Conservation (phyloP, 345 rosid genomes). For the Eucalyptus camaldulensis region DNA sequence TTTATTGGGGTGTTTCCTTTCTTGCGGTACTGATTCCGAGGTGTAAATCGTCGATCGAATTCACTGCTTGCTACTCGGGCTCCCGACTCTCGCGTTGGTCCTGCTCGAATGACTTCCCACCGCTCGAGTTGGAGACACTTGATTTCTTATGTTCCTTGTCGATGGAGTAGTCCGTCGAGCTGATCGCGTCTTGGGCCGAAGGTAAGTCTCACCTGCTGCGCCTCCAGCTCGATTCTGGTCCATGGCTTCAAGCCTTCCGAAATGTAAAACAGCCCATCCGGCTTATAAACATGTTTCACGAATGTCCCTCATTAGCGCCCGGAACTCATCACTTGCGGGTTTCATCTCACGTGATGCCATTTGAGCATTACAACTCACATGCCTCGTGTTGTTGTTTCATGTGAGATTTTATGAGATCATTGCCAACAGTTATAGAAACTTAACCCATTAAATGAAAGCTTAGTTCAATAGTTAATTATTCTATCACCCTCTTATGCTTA, state of each 20-base stretch:
- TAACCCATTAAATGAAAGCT: rapidly evolving
- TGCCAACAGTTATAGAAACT: too few relatives aligned
- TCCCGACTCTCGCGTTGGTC: background rate
- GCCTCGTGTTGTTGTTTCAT: too few relatives aligned
- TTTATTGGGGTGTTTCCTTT: background rate
- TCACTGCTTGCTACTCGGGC: background rate
- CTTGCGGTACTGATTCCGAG: background rate
- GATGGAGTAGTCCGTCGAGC: background rate
- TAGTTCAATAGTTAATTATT: too few relatives aligned
- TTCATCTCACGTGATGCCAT: background rate
- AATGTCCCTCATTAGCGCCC: background rate
- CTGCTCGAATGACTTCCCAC: background rate
- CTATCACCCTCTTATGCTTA: too few relatives aligned
- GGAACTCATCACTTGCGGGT: background rate
- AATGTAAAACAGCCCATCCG: background rate
- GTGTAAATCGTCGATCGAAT: background rate
- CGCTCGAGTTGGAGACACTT: background rate
- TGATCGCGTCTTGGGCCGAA: background rate
- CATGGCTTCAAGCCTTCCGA: background rate
- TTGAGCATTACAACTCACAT: background rate
- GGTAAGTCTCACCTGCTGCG: background rate
- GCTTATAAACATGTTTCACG: background rate
- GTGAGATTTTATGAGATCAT: too few relatives aligned
- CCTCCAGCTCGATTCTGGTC: background rate
- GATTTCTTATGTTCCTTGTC: background rate